Percentiles rank a stretch among this genome's conserved stretches.
These are phyloP conservation scores for Hyparrhenia diplandra DNA, from an alignment of 176 grass and related monocot species.

Conservation along the genomic window DNA sequence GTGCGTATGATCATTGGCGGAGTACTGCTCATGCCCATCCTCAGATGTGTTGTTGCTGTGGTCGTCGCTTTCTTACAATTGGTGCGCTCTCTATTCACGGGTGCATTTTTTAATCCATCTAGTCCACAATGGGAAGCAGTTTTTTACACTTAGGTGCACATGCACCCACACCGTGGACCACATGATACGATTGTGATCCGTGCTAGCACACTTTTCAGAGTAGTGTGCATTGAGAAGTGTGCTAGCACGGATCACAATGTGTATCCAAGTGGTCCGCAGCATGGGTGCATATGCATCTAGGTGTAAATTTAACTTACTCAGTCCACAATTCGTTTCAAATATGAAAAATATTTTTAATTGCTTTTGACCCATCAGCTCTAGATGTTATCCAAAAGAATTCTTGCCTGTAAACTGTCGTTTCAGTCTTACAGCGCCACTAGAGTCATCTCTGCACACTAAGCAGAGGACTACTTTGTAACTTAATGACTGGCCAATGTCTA, in stretches of 20 bases:
- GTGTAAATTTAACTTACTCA: no score
- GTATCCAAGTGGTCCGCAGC: no score
- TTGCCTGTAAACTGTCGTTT: neutral
- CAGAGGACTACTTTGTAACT: neutral
- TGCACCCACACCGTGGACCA: no score
- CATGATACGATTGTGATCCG: no score
- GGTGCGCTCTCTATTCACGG: neutral
- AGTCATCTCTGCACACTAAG: neutral
- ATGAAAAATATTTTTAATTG: neutral
- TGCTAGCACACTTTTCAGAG: no score
- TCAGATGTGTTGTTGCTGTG: neutral
- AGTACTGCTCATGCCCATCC: no score
- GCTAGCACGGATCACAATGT: no score
- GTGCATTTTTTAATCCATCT: neutral
- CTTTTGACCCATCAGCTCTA: neutral
- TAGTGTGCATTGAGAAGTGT: no score
- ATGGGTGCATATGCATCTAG: no score
- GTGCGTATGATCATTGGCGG: no score
- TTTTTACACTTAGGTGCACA: no score
- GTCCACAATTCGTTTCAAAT: neutral
- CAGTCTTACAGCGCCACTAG: neutral
- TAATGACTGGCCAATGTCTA: neutral
- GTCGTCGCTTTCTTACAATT: conserved; percentile 3
- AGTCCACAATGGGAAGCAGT: no score
- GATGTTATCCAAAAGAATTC: neutral